These are phyloP conservation scores for Fusarium brachygibbosum DNA, from an alignment of 2,329 filamentous ascomycete species.

Conservation along the genomic window DNA sequence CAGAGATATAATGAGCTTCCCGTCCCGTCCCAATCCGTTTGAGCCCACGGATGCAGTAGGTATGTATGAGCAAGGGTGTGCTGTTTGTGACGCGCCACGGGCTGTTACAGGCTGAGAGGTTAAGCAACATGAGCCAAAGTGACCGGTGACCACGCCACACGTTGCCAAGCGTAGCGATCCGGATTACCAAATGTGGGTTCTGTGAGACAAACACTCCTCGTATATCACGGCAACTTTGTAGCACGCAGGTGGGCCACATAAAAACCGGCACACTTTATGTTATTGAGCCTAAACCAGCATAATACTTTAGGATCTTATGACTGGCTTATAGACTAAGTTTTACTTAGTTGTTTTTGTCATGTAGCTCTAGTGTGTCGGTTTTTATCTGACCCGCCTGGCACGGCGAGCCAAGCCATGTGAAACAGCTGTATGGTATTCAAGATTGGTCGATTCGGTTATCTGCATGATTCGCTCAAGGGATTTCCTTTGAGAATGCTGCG, in stretches of 20 bases:
- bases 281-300: too few species aligned
- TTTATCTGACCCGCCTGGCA: too few species aligned
- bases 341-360: too few species aligned
- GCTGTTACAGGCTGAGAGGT: conserved; percentile 21
- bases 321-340: too few species aligned
- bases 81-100: conserved; percentile 11
- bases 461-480: conserved; percentile 17
- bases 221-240: conserved; percentile 9
- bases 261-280: too few species aligned
- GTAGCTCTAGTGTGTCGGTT: too few species aligned
- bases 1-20: conserved; percentile 8
- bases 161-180: conserved; percentile 33
- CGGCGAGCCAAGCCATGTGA: conserved; percentile 15
- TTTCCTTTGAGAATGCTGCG: neutral
- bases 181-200: conserved; percentile 23
- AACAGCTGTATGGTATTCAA: conserved; percentile 22
- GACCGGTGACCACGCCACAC: conserved; percentile 32
- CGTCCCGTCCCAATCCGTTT: neutral
- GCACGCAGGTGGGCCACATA: too few species aligned
- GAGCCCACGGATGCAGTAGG: conserved; percentile 2
- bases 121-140: conserved; percentile 7
- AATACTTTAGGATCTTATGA: too few species aligned
- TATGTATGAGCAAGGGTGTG: neutral
- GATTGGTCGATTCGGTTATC: conserved; percentile 32
- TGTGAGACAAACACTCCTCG: conserved; percentile 25